Conservation (phyloP, 306 rosid genomes). For the Cucumis melo region DNA sequence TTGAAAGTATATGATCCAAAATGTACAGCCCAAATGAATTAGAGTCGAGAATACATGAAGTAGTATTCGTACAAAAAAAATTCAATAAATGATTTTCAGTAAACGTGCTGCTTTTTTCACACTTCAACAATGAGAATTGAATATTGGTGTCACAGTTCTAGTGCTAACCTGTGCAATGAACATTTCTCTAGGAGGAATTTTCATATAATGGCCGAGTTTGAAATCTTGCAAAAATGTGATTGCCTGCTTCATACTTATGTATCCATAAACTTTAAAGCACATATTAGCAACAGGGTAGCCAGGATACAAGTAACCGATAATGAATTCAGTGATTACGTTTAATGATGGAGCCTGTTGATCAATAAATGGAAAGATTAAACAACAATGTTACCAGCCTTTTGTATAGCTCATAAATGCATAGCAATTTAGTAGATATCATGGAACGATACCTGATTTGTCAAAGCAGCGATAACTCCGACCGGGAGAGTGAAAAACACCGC, state of each 20-base stretch:
- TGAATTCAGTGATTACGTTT: slow-evolving; percentile 62
- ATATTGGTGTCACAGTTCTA: background rate
- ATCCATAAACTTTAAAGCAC: slow-evolving; percentile 65
- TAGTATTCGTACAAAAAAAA: no score
- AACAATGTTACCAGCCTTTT: background rate
- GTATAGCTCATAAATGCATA: background rate
- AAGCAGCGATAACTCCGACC: slow-evolving; percentile 56
- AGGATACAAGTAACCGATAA: slow-evolving; percentile 69
- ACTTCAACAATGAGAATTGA: background rate
- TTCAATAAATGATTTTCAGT: no score
- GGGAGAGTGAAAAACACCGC: slow-evolving; percentile 70
- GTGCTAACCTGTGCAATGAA: slow-evolving; percentile 62
- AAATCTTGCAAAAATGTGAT: slow-evolving; percentile 68
- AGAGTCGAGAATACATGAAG: no score
- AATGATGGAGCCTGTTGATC: slow-evolving; percentile 36
- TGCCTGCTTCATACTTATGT: slow-evolving; percentile 58
- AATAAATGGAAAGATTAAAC: background rate
- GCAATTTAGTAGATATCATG: background rate
- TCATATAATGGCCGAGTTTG: slow-evolving; percentile 92
- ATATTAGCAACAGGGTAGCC: slow-evolving; percentile 78
- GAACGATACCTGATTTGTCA: slow-evolving; percentile 57
- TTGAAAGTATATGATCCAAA: no score
- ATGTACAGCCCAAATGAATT: no score
- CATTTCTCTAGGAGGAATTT: slow-evolving; percentile 82
- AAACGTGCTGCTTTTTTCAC: no score